Percentiles rank a stretch among this genome's conserved stretches.
phyloP scores from a whole-genome alignment of 495 filamentous ascomycete genomes.

The Penicillium odoratum region DNA sequence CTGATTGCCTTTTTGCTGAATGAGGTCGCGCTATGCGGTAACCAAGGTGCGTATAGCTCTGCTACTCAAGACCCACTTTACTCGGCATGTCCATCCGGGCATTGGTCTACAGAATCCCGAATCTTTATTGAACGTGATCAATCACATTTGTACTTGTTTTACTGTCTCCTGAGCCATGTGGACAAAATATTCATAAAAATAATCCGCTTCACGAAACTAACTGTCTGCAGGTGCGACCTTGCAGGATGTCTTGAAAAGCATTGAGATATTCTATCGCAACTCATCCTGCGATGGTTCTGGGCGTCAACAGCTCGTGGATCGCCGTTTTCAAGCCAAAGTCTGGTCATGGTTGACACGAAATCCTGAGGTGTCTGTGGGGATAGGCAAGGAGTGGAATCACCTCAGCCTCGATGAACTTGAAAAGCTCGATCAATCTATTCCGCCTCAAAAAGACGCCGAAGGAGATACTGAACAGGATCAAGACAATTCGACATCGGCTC shows the following conservation, averaged over 20 bases:
- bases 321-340: slow-evolving; percentile 50
- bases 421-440: slow-evolving; percentile 9
- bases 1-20: slow-evolving; percentile 69
- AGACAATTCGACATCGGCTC: not conserved
- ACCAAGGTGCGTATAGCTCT: slow-evolving; percentile 60
- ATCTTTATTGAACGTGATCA: not conserved
- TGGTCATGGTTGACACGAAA: slow-evolving; percentile 58
- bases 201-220: slow-evolving; percentile 12
- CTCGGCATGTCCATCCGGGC: slow-evolving; percentile 2
- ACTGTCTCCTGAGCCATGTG: not conserved
- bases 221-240: slow-evolving; percentile 39
- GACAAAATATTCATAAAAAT: not conserved
- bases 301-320: slow-evolving; percentile 42
- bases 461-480: slow-evolving; percentile 1
- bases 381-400: slow-evolving; percentile 40
- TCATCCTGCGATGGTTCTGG: slow-evolving; percentile 19
- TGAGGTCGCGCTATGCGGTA: slow-evolving; percentile 69
- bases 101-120: not conserved
- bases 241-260: slow-evolving; percentile 37
- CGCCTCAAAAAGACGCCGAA: slow-evolving; percentile 3
- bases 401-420: slow-evolving; percentile 51
- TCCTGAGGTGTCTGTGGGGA: slow-evolving; percentile 52
- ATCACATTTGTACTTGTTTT: not conserved
- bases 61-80: slow-evolving; percentile 25
- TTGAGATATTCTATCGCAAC: slow-evolving; percentile 40